Base-by-base conservation (phyloP, 2,329 filamentous ascomycete genomes). In the Anthostomella pinea region DNA sequence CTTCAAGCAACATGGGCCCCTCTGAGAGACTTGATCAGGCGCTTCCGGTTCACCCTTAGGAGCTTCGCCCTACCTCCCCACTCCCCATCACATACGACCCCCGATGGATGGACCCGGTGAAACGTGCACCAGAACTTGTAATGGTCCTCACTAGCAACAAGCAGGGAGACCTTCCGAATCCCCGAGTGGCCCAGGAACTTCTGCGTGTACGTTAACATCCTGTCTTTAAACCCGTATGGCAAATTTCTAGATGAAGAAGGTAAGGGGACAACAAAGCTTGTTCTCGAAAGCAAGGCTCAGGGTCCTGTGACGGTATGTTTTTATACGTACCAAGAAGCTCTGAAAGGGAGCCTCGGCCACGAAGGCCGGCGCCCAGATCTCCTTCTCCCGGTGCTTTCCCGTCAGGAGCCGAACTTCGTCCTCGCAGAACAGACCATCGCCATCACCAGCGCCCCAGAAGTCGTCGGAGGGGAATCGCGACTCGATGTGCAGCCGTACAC, bases 51-150 rank as follows among this genome's bases (percentile, higher is more conserved):
- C 8, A 58, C 35, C 31, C 42, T 53, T 28, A 57, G 30, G 7
- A 42, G 13, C 8, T 26, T 38, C 7, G 45, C 26, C 19, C 38
- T 43, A 7, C 53, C 51, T 13, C 30, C 39, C 53, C 51, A 56
- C 6, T 40, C 38, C 5, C 53, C 55, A 3, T 35, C 25, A 24
- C 55, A 58, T 16, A 34, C 30, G 8, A 38, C 11, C 8, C 46
- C 46, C 2, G 41, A 39, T 14, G 48, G 30, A 17, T 46, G 36
- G 4, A 27, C 24, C 7, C 49, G 49, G 27, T 58, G 54, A 29
- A 53, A 57, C 2, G 23, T 33, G 16, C 55, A 57, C 55, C 54
- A 58, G 35, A 58, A 54, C 3, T 22, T 27, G 5, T 47, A 40
- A 17, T 58, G 55, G 10, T 54, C 51, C 3, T 30, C 15, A 17